Evolutionary conservation across 495 filamentous ascomycete genomes (phyloP).

Genomic region (Filosporella fistucella): DNA sequence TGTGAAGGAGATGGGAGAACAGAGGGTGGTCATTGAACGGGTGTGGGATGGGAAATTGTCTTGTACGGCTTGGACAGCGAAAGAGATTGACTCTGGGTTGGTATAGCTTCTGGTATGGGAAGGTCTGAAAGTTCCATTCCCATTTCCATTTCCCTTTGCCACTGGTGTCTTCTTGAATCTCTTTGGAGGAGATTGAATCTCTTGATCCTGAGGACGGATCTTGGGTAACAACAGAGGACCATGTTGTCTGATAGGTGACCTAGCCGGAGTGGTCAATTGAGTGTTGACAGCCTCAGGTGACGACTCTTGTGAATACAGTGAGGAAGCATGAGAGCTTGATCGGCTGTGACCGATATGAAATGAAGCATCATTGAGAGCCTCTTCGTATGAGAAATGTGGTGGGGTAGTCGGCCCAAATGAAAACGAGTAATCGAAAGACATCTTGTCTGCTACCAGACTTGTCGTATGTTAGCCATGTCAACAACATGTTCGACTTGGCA

Average conservation of each 20-base stretch:
- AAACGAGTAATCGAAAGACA: constrained; percentile 55
- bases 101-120: constrained; percentile 62
- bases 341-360: constrained; percentile 25
- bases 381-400: constrained; percentile 26
- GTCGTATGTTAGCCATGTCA: constrained; percentile 10
- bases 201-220: constrained; percentile 81
- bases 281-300: constrained; percentile 67
- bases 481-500: constrained; percentile 3
- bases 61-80: constrained; percentile 37
- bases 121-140: constrained; percentile 32
- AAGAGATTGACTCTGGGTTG: constrained; percentile 52
- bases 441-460: constrained; percentile 32
- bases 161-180: constrained; percentile 17
- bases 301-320: constrained; percentile 61
- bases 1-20: constrained; percentile 65
- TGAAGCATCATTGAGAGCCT: constrained; percentile 38
- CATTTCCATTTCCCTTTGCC: constrained; percentile 3
- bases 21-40: constrained; percentile 42
- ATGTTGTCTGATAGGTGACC: constrained; percentile 71
- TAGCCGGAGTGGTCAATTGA: constrained; percentile 63
- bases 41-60: constrained; percentile 24
- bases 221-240: constrained; percentile 82
- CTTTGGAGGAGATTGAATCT: constrained; percentile 41
- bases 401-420: constrained; percentile 45
- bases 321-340: constrained; percentile 48